These are phyloP conservation scores for Phytophthora foliorum DNA, from an alignment of 352 stramenopile species.

Conservation along the genomic window DNA sequence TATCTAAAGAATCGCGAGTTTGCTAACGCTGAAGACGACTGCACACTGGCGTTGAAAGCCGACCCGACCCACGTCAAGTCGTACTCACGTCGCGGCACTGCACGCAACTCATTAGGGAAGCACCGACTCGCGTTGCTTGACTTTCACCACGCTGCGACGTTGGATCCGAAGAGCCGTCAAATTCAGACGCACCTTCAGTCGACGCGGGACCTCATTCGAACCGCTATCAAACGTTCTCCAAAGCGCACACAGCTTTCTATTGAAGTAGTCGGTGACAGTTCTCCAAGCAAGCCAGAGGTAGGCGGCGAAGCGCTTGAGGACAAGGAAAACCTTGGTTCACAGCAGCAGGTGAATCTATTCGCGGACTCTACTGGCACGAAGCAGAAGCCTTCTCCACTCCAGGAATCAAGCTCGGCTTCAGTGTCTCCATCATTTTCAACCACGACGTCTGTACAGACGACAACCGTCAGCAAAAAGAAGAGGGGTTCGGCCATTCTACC, in stretches of 20 bases:
- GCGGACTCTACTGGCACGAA: neutral
- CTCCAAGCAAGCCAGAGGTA: slow-evolving; percentile 10
- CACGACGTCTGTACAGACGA: neutral
- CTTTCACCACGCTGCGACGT: slow-evolving; percentile 64
- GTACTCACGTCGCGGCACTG: slow-evolving; percentile 82
- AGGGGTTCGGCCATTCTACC: slow-evolving; percentile 38
- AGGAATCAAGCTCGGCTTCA: neutral
- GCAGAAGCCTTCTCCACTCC: slow-evolving; percentile 11
- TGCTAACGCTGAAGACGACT: slow-evolving; percentile 92
- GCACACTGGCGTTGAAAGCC: slow-evolving; percentile 80
- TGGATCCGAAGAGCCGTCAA: slow-evolving; percentile 85
- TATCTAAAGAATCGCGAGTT: slow-evolving; percentile 91
- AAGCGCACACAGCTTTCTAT: slow-evolving; percentile 61
- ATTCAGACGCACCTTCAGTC: slow-evolving; percentile 65
- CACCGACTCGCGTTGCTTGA: slow-evolving; percentile 88
- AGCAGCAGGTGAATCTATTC: neutral
- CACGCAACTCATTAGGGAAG: slow-evolving; percentile 87
- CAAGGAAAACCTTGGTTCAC: slow-evolving; percentile 29
- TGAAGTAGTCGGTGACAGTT: slow-evolving; percentile 42
- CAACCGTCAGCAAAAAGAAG: slow-evolving; percentile 9
- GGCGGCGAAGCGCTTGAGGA: slow-evolving; percentile 14
- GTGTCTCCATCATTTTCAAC: neutral
- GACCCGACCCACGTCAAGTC: slow-evolving; percentile 91
- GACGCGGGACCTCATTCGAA: slow-evolving; percentile 74
- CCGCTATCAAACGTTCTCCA: slow-evolving; percentile 72